These are phyloP conservation scores for Sherardia arvensis DNA, from an alignment of 257 asterid species.

Conservation along the genomic window DNA sequence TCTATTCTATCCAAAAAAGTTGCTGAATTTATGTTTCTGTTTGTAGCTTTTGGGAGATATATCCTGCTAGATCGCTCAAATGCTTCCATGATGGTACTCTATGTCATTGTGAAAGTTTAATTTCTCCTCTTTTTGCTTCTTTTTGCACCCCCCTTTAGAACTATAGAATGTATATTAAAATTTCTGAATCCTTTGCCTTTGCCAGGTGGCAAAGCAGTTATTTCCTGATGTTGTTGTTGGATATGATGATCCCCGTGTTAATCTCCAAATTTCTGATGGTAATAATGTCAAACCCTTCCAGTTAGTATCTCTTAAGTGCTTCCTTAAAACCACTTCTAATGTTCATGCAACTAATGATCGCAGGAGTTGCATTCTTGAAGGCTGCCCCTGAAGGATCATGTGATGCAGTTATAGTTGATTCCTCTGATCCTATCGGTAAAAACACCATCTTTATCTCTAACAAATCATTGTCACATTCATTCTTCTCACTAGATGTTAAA, in stretches of 20 bases:
- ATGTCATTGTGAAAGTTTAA: too few relatives aligned
- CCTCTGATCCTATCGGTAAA: slow-evolving; percentile 96
- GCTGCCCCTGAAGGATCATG: slow-evolving; percentile 87
- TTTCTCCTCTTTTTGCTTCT: too few relatives aligned
- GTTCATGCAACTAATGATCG: slow-evolving; percentile 13
- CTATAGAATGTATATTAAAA: too few relatives aligned
- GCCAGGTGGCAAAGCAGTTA: slow-evolving; percentile 79
- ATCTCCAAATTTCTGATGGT: slow-evolving; percentile 90
- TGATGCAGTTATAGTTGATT: slow-evolving; percentile 91
- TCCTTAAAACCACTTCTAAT: background rate
- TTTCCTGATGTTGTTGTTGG: slow-evolving; percentile 93
- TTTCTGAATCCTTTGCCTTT: background rate
- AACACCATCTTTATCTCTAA: background rate
- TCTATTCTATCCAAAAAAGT: background rate
- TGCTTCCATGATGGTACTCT: slow-evolving; percentile 65
- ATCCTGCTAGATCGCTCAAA: slow-evolving; percentile 83
- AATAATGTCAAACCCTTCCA: slow-evolving; percentile 10
- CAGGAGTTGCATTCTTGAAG: slow-evolving; percentile 93
- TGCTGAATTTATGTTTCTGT: background rate
- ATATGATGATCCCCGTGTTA: slow-evolving; percentile 88
- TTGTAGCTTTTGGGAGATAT: slow-evolving; percentile 83
- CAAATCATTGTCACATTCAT: background rate
- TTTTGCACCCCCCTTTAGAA: too few relatives aligned
- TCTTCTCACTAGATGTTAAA: background rate
- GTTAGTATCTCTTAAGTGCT: slow-evolving; percentile 3